Evolutionary conservation across 495 filamentous ascomycete genomes (phyloP).

Genomic region (Sordaria brevicollis): DNA sequence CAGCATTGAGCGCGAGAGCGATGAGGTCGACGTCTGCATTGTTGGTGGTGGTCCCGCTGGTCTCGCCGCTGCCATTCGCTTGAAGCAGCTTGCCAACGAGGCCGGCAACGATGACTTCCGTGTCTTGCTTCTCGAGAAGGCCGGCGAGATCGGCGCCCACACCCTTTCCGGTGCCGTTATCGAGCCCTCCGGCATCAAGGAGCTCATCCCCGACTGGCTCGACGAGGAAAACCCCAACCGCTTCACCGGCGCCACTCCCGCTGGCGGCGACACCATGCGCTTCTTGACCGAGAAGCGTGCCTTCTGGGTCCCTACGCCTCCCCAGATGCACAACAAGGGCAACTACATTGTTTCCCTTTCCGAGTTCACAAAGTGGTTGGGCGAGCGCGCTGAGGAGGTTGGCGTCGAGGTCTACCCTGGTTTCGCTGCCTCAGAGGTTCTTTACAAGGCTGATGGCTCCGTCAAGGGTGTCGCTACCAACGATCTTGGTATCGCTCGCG

Average conservation of each 20-base stretch:
- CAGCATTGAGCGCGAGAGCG: slow-evolving; percentile 71
- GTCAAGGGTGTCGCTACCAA: slow-evolving; percentile 96
- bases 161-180: slow-evolving; percentile 95
- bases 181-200: slow-evolving; percentile 78
- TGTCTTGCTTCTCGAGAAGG: slow-evolving; percentile 88
- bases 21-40: slow-evolving; percentile 94
- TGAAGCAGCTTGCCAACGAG: slow-evolving; percentile 93
- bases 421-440: slow-evolving; percentile 86
- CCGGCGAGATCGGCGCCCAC: slow-evolving; percentile 88
- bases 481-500: slow-evolving; percentile 72
- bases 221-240: slow-evolving; percentile 73
- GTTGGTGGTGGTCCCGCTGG: slow-evolving; percentile 92
- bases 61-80: slow-evolving; percentile 80
- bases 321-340: slow-evolving; percentile 96
- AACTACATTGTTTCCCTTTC: slow-evolving; percentile 97
- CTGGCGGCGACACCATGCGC: slow-evolving; percentile 77
- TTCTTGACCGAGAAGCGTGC: slow-evolving; percentile 80
- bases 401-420: slow-evolving; percentile 98
- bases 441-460: slow-evolving; percentile 77
- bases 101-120: slow-evolving; percentile 95
- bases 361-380: slow-evolving; percentile 89
- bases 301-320: slow-evolving; percentile 75
- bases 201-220: slow-evolving; percentile 91
- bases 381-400: slow-evolving; percentile 86
- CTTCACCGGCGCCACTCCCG: slow-evolving; percentile 76